Percentiles rank a stretch among this genome's conserved stretches.
phyloP scores from a whole-genome alignment of 495 filamentous ascomycete genomes.

The Penicillium silybi region DNA sequence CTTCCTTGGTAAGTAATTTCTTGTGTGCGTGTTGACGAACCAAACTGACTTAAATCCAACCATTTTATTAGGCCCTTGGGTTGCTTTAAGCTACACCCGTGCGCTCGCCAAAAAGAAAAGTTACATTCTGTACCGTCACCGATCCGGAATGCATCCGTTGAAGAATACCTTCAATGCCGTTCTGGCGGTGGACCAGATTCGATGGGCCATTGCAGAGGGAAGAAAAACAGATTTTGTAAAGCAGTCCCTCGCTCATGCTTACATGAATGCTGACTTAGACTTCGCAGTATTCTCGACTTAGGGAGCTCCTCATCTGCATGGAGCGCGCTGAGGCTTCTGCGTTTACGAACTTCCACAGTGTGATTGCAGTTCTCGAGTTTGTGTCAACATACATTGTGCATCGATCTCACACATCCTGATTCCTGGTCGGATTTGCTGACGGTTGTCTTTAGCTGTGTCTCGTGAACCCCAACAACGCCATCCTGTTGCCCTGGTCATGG shows the following conservation, averaged over 20 bases:
- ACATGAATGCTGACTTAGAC: background rate
- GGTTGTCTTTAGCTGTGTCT: constrained; percentile 2
- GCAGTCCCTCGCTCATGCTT: background rate
- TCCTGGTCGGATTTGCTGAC: background rate
- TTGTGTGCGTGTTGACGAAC: background rate
- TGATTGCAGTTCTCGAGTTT: background rate
- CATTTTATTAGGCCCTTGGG: background rate
- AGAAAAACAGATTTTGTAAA: background rate
- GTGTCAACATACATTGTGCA: background rate
- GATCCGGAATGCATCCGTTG: background rate
- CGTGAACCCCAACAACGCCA: constrained; percentile 3
- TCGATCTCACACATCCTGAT: background rate
- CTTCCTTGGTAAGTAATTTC: constrained; percentile 3
- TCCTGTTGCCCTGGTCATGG: constrained; percentile 12
- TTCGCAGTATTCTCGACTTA: background rate
- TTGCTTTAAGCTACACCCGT: background rate
- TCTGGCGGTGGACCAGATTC: background rate
- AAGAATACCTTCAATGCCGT: background rate
- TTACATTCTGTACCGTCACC: background rate
- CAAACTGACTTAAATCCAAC: background rate
- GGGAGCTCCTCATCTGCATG: background rate
- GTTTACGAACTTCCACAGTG: background rate
- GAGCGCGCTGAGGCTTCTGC: background rate
- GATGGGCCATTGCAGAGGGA: background rate
- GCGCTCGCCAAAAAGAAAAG: background rate